phyloP scores from a whole-genome alignment of 2,329 filamentous ascomycete genomes.

The Huntiella savannae region DNA sequence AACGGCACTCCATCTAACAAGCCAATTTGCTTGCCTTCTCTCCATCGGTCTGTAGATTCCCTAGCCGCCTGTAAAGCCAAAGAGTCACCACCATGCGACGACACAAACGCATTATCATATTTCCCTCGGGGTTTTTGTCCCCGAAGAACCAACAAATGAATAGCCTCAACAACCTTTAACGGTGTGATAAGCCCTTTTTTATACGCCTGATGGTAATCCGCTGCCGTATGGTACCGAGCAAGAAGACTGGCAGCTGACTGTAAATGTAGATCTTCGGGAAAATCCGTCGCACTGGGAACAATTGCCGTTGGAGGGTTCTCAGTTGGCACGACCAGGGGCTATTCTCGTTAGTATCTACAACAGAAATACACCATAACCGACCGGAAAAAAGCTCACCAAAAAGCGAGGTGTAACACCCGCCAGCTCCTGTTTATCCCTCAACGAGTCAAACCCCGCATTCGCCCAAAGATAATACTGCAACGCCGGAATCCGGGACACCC shows the following conservation, averaged over 20 bases:
- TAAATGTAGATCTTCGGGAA: constrained; percentile 24
- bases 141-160: constrained; percentile 52
- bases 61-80: constrained; percentile 47
- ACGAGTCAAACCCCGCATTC: constrained; percentile 10
- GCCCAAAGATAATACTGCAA: constrained; percentile 11
- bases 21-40: constrained; percentile 42
- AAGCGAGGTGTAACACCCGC: constrained; percentile 8
- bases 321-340: constrained; percentile 40
- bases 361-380: neutral
- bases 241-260: constrained; percentile 22
- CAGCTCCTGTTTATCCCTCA: constrained; percentile 3
- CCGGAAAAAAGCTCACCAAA: constrained; percentile 11
- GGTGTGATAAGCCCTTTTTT: constrained; percentile 51
- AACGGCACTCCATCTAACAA: constrained; percentile 68
- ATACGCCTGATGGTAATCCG: constrained; percentile 64
- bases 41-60: constrained; percentile 55
- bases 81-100: constrained; percentile 36
- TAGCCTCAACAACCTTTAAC: constrained; percentile 46
- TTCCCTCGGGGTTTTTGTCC: constrained; percentile 32
- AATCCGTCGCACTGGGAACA: constrained; percentile 18
- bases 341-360: neutral
- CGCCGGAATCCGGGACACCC: neutral
- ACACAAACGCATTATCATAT: constrained; percentile 57
- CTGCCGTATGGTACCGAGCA: constrained; percentile 45
- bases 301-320: constrained; percentile 17